Percentiles rank a stretch among this genome's conserved stretches.
Conservation (phyloP, 257 asterid species). For the Jacaranda mimosifolia region DNA sequence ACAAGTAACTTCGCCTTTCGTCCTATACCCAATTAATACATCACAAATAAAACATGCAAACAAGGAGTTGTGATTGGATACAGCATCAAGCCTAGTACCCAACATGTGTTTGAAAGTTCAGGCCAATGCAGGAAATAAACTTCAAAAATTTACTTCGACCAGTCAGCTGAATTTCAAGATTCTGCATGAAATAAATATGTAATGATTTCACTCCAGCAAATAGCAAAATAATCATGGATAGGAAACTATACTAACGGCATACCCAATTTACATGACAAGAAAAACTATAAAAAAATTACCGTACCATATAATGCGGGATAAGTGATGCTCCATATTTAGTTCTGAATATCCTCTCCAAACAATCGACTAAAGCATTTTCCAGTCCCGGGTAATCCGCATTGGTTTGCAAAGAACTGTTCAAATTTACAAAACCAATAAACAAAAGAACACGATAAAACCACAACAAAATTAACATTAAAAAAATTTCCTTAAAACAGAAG, state of each 20-base stretch:
- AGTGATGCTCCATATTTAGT: slow-evolving; percentile 91
- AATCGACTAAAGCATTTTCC: slow-evolving; percentile 75
- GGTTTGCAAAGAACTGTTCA: slow-evolving; percentile 80
- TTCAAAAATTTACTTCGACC: not conserved
- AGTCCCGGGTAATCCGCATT: slow-evolving; percentile 75
- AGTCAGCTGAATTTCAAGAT: slow-evolving; percentile 26
- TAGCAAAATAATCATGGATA: not conserved
- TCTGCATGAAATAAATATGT: not conserved
- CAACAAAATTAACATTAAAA: not conserved
- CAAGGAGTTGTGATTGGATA: not conserved
- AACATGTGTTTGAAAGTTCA: not conserved
- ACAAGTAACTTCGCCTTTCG: not conserved
- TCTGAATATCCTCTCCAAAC: slow-evolving; percentile 82
- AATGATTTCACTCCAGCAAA: slow-evolving; percentile 17
- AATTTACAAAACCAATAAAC: slow-evolving; percentile 25
- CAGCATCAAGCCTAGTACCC: slow-evolving; percentile 9
- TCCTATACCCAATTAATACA: slow-evolving; percentile 9
- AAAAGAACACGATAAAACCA: not conserved
- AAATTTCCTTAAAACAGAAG: slow-evolving; percentile 4
- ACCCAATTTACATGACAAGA: not conserved
- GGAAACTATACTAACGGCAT: slow-evolving; percentile 8
- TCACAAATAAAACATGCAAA: not conserved
- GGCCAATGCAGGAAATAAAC: not conserved
- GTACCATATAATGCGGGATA: slow-evolving; percentile 91
- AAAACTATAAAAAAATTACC: slow-evolving; percentile 6